These are phyloP conservation scores for Aspergillus bombycis DNA, from an alignment of 2,329 filamentous ascomycete genomes.

Conservation along the genomic window DNA sequence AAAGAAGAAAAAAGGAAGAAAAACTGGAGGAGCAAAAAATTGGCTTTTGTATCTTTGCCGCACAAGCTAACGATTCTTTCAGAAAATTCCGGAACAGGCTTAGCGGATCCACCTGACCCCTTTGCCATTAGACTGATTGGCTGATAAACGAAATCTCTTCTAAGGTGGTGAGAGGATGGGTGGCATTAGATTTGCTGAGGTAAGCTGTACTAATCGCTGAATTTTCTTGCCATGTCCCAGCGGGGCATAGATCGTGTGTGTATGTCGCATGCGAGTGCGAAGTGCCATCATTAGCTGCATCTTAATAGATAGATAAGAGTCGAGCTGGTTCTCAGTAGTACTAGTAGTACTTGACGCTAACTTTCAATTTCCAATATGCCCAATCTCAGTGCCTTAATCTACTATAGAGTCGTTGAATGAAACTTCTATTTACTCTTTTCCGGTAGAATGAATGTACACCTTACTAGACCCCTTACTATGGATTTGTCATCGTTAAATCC, in stretches of 20 bases:
- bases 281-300: background rate
- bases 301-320: background rate
- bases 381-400: too few relatives aligned
- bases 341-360: too few relatives aligned
- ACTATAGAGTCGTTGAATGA: too few relatives aligned
- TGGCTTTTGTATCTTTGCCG: conserved; percentile 33
- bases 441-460: too few relatives aligned
- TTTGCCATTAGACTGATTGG: conserved; percentile 26
- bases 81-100: conserved; percentile 21
- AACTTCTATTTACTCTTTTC: too few relatives aligned
- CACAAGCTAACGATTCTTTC: conserved; percentile 24
- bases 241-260: background rate
- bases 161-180: conserved; percentile 29
- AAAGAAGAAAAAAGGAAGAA: conserved; percentile 49
- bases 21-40: conserved; percentile 34
- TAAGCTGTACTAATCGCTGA: conserved; percentile 14
- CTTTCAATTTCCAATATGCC: too few relatives aligned
- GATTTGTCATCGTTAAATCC: too few relatives aligned
- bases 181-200: conserved; percentile 6
- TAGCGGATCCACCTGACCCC: conserved; percentile 22
- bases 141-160: conserved; percentile 31
- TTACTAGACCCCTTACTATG: too few relatives aligned
- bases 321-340: background rate
- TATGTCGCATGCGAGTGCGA: background rate
- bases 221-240: background rate